Conservation (phyloP, 1,139 yeast genomes). For the Magnusiomyces magnusii region DNA sequence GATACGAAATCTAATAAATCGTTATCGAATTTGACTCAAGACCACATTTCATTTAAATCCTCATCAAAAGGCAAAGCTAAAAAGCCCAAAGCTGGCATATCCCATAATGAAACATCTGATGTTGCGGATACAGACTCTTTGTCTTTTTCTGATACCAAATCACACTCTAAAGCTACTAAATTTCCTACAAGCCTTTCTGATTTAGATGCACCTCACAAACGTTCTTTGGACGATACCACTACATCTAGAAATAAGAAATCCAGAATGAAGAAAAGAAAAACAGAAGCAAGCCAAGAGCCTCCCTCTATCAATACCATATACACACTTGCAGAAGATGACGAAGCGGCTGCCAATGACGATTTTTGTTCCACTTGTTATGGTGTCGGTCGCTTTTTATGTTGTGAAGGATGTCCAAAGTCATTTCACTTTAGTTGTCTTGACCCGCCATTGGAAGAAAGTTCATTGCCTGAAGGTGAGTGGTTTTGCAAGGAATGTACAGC, state of each 20-base stretch:
- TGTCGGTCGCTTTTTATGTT: conserved; percentile 81
- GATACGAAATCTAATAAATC: no score
- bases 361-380: conserved; percentile 85
- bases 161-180: no score
- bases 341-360: conserved; percentile 54
- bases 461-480: conserved; percentile 87
- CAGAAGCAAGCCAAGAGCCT: background rate
- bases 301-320: background rate
- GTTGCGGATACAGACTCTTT: no score
- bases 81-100: background rate
- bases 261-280: conserved; percentile 6
- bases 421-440: conserved; percentile 88
- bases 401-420: conserved; percentile 88
- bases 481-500: conserved; percentile 63
- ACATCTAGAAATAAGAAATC: background rate
- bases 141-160: no score
- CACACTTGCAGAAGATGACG: background rate
- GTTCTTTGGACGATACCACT: background rate
- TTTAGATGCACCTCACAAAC: background rate
- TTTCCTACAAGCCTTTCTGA: background rate
- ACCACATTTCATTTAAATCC: background rate
- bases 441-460: conserved; percentile 73
- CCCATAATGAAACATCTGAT: no score
- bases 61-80: background rate
- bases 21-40: no score